Conservation (phyloP, 352 stramenopile genomes). For the Pythium sukuiense region DNA sequence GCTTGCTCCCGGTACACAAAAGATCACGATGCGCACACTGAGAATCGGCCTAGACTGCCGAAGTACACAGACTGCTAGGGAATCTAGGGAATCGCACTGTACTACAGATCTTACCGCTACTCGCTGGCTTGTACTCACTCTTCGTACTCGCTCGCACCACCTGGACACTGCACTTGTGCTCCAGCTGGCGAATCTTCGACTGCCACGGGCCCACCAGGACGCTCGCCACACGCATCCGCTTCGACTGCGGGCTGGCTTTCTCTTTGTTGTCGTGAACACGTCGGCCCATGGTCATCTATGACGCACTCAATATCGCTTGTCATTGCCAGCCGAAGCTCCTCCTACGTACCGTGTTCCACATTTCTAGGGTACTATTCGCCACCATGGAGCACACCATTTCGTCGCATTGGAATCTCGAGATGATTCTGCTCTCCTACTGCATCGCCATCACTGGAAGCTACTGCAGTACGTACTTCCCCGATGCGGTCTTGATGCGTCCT, state of each 20-base stretch:
- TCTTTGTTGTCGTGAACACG: too few relatives aligned
- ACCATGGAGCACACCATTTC: constrained; percentile 26
- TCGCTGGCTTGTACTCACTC: too few relatives aligned
- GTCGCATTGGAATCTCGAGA: constrained; percentile 50
- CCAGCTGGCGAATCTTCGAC: too few relatives aligned
- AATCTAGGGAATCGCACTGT: too few relatives aligned
- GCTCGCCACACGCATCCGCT: background rate
- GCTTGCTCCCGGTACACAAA: too few relatives aligned
- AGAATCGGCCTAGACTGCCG: too few relatives aligned
- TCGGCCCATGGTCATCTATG: background rate
- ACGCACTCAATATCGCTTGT: background rate
- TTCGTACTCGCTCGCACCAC: too few relatives aligned
- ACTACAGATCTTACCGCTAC: too few relatives aligned
- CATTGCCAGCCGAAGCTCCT: background rate
- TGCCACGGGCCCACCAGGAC: too few relatives aligned
- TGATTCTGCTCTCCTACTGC: constrained; percentile 46
- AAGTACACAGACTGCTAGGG: too few relatives aligned
- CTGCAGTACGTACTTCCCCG: constrained; percentile 37
- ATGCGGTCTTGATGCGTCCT: background rate
- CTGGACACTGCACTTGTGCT: too few relatives aligned
- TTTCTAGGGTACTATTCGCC: background rate
- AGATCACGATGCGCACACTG: too few relatives aligned
- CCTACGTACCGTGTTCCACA: background rate
- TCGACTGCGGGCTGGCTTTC: background rate
- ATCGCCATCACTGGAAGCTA: constrained; percentile 61